These are phyloP conservation scores for Allomyces arbusculus DNA, from an alignment of 192 early-diverging fungal genomes.

Conservation along the genomic window DNA sequence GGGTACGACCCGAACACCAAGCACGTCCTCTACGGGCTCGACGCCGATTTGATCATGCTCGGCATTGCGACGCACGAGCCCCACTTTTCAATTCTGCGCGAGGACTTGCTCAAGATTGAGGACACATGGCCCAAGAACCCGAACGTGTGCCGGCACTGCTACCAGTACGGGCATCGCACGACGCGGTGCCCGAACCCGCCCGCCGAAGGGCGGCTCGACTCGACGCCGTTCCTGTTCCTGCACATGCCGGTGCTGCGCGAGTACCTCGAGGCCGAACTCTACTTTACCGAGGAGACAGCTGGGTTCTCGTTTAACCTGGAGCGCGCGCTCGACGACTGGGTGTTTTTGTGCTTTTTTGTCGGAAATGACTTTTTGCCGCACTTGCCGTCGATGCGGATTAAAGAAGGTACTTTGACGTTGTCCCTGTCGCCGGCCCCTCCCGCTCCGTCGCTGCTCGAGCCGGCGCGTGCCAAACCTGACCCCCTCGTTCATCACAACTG, in stretches of 20 bases:
- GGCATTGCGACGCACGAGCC: constrained; percentile 90
- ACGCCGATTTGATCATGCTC: constrained; percentile 96
- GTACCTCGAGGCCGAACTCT: constrained; percentile 73
- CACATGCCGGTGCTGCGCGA: constrained; percentile 69
- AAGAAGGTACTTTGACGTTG: constrained; percentile 58
- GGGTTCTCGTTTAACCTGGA: constrained; percentile 68
- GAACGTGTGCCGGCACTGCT: constrained; percentile 32
- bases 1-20: constrained; percentile 75
- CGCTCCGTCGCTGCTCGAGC: too few relatives aligned
- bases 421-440: too few relatives aligned
- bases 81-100: constrained; percentile 85
- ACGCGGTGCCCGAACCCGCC: constrained; percentile 30
- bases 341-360: constrained; percentile 91
- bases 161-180: constrained; percentile 43
- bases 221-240: constrained; percentile 63
- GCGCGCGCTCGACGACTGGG: constrained; percentile 89
- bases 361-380: constrained; percentile 97
- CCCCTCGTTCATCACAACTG: too few relatives aligned
- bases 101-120: constrained; percentile 69
- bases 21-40: constrained; percentile 84
- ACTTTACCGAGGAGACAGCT: constrained; percentile 29
- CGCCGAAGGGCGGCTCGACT: not conserved
- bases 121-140: constrained; percentile 36
- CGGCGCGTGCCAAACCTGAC: constrained; percentile 16
- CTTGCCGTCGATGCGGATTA: constrained; percentile 80